Percentiles rank a stretch among this genome's conserved stretches.
Conservation (phyloP, 768 basidiomycete genomes). For the Suillus subalutaceus region DNA sequence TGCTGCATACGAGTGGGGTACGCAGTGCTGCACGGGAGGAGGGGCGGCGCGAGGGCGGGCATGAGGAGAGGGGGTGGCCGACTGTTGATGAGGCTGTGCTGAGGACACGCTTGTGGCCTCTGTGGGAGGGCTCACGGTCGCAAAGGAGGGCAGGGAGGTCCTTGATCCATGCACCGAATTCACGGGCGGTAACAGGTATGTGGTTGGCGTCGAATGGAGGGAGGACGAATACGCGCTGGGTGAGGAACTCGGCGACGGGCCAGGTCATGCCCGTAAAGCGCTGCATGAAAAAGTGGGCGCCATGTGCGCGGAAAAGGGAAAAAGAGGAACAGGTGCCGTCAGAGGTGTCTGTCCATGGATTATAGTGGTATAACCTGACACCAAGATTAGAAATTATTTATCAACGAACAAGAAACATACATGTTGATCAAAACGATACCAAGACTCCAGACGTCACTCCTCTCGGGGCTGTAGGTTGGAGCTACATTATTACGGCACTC, state of each 20-base stretch:
- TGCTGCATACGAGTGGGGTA: conserved; percentile 55
- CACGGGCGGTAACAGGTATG: conserved; percentile 63
- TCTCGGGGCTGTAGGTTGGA: conserved; percentile 91
- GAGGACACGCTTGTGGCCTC: conserved; percentile 55
- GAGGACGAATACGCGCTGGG: conserved; percentile 81
- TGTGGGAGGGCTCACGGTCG: conserved; percentile 35
- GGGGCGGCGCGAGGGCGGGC: conserved; percentile 72
- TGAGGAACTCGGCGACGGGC: conserved; percentile 86
- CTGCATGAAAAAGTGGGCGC: conserved; percentile 83
- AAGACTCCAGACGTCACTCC: conserved; percentile 98
- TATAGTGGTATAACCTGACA: conserved; percentile 90
- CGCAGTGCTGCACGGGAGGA: conserved; percentile 64
- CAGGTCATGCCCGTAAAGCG: conserved; percentile 90
- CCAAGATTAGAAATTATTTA: conserved; percentile 12
- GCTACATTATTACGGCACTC: conserved; percentile 98
- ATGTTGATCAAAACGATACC: conserved; percentile 99
- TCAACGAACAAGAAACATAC: conserved; percentile 43
- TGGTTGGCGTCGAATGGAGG: conserved; percentile 54
- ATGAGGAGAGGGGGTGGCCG: conserved; percentile 65
- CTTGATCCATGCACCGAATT: conserved; percentile 86
- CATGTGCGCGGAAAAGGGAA: conserved; percentile 74
- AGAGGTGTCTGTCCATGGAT: conserved; percentile 96
- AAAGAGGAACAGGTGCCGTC: conserved; percentile 83
- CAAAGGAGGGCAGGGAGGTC: conserved; percentile 77
- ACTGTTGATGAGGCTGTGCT: conserved; percentile 60